These are phyloP conservation scores for Kwoniella pini DNA, from an alignment of 768 basidiomycete species.

Conservation along the genomic window DNA sequence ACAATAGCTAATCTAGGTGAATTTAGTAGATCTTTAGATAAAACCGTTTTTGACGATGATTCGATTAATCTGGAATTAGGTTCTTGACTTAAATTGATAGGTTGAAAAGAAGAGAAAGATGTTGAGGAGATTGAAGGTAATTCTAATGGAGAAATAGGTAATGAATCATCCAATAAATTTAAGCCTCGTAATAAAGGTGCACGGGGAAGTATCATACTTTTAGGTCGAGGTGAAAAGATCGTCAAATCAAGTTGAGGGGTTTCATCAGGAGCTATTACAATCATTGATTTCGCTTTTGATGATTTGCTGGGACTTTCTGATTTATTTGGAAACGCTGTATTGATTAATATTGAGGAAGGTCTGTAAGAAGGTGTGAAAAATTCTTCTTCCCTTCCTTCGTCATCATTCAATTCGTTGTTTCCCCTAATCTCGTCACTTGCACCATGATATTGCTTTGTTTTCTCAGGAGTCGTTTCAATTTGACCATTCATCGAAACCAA, in stretches of 20 bases:
- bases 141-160: conserved; percentile 19
- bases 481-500: too few relatives aligned
- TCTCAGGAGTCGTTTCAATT: too few relatives aligned
- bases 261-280: too few relatives aligned
- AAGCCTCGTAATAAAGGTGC: conserved; percentile 7
- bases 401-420: background rate
- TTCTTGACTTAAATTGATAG: background rate
- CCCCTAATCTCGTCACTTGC: background rate
- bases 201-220: background rate
- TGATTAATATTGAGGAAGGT: background rate
- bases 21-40: conserved; percentile 7
- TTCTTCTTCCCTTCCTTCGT: conserved; percentile 8
- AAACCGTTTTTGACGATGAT: background rate
- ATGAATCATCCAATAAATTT: background rate
- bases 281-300: background rate
- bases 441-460: too few relatives aligned
- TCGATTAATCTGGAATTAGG: too few relatives aligned
- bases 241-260: conserved; percentile 3
- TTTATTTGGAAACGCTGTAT: conserved; percentile 1
- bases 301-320: background rate
- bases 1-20: background rate
- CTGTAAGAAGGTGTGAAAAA: conserved; percentile 16
- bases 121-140: background rate
- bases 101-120: background rate
- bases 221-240: conserved; percentile 19